phyloP scores from a whole-genome alignment of 2,329 filamentous ascomycete species.

The Talaromyces funiculosus region DNA sequence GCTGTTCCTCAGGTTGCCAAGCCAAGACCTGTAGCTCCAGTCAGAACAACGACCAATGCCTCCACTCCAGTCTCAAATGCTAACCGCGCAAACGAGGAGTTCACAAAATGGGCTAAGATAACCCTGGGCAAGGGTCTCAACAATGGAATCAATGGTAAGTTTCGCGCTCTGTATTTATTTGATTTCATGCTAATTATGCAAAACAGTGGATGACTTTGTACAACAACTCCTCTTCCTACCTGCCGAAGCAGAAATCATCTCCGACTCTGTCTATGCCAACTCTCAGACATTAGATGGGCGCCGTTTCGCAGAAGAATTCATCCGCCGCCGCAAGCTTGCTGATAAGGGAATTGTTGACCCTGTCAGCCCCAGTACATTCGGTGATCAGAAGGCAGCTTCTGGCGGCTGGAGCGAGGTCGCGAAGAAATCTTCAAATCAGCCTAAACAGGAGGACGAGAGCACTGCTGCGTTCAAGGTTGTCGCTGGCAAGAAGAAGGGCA shows the following conservation, averaged over 20 bases:
- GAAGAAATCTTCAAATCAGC: conserved; percentile 67
- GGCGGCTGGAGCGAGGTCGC: conserved; percentile 95
- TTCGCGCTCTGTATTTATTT: not conserved
- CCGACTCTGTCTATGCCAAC: conserved; percentile 80
- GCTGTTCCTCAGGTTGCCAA: conserved; percentile 39
- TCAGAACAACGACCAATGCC: conserved; percentile 43
- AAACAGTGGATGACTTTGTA: conserved; percentile 73
- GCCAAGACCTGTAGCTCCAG: conserved; percentile 47
- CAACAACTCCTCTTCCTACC: conserved; percentile 69
- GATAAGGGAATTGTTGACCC: conserved; percentile 81
- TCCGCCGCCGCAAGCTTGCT: conserved; percentile 85
- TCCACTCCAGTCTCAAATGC: conserved; percentile 41
- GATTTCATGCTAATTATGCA: conserved; percentile 16
- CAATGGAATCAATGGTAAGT: conserved; percentile 60
- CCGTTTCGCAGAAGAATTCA: conserved; percentile 90
- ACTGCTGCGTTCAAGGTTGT: conserved; percentile 79
- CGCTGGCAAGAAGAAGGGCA: conserved; percentile 80
- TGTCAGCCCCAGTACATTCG: conserved; percentile 50
- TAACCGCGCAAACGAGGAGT: conserved; percentile 75
- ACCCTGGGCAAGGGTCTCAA: conserved; percentile 71
- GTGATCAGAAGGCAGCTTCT: conserved; percentile 44
- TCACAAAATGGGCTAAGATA: conserved; percentile 83
- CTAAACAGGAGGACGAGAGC: conserved; percentile 43
- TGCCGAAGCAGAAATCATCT: conserved; percentile 72
- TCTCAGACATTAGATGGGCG: conserved; percentile 87